Base-by-base conservation (phyloP, 345 rosid species). In the Ceriops decandra region DNA sequence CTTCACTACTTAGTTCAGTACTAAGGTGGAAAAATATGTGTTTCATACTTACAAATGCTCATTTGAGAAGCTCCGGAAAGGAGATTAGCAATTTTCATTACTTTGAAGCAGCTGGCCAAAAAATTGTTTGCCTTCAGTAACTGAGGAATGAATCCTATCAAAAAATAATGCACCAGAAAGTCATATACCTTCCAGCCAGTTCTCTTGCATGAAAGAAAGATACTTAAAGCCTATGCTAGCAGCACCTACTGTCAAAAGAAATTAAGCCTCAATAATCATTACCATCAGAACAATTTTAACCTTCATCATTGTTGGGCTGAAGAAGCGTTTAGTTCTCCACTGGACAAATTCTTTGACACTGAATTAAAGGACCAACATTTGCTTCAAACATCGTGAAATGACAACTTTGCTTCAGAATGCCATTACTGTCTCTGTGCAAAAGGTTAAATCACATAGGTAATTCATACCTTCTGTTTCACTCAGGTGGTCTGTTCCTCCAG, bases 381-480 rank as follows among this genome's bases (percentile, higher is more conserved):
- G 33, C 52, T n/a, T 56, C 60, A 30, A 58, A 20, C 42, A 27
- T 24, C 24, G 31, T 0, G 6, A 56, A 24, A 24, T 8, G 19
- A 11, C 6, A 56, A 24, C 31, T 56, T 21, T 56, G 16, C 26
- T 24, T 17, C 49, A 42, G 49, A 42, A 13, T 42, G 49, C 49
- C 49, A 42, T 3, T 13, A 42, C 5, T 42, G 49, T 42, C 49
- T 42, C 17, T 11, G 16, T 42, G 49, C 49, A 11, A 42, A 15
- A 42, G 49, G 49, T 30, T 28, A 69, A 30, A 15, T 13, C 7
- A 57, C 10, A 35, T 1, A 21, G 46, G 20, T 26, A 47, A 11
- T 57, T 52, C 68, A 16, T 79, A 89, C 96, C 93, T 80, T 74
- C 75, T 64, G 62, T 69, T 77, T 74, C 75, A 42, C 63, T 73